Evolutionary conservation across 345 rosid species (phyloP).

Genomic region (Eucalyptus tenuipes): DNA sequence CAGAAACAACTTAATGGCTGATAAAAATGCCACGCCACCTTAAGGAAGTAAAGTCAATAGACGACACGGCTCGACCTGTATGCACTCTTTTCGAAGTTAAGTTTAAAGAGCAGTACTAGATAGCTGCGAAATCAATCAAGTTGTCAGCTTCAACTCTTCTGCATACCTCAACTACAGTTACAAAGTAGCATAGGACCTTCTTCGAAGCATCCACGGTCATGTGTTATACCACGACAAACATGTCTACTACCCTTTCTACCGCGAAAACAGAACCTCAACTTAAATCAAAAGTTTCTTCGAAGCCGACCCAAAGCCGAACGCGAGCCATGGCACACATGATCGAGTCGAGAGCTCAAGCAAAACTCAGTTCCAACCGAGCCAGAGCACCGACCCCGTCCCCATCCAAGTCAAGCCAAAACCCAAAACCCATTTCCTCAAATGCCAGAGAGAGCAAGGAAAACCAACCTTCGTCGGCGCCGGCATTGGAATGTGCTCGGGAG

Average conservation of each 20-base stretch:
- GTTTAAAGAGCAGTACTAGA: background rate
- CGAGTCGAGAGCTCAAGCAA: background rate
- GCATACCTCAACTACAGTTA: background rate
- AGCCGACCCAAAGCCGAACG: background rate
- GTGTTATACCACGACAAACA: background rate
- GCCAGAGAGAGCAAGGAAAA: background rate
- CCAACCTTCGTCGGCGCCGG: conserved; percentile 39
- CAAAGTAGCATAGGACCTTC: background rate
- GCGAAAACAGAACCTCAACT: background rate
- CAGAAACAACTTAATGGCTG: background rate
- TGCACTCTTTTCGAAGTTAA: background rate
- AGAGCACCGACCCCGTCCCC: background rate
- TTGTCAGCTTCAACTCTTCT: background rate
- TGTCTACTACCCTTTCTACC: background rate
- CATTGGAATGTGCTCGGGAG: conserved; percentile 34
- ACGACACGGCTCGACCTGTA: background rate
- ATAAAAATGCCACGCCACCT: background rate
- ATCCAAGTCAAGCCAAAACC: background rate
- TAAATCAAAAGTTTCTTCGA: background rate
- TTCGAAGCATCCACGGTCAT: background rate
- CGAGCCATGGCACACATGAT: background rate
- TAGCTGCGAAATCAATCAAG: background rate
- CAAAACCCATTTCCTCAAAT: background rate
- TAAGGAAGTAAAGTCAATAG: background rate
- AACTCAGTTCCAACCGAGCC: background rate